Evolutionary conservation across 1,284 basidiomycete species (phyloP).

Genomic region (Ceratobasidium theobromae): DNA sequence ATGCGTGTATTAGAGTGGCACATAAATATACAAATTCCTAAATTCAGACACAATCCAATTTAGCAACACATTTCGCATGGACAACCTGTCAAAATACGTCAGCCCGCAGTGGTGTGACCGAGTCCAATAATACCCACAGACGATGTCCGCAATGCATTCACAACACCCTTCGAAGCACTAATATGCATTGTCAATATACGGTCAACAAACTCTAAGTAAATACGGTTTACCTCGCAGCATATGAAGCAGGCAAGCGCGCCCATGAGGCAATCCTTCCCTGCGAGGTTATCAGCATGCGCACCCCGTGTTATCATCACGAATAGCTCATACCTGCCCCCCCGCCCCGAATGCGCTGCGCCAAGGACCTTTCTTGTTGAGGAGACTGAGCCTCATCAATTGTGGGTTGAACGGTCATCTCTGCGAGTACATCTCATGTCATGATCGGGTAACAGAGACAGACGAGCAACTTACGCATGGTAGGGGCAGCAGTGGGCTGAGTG

Average conservation of each 20-base stretch:
- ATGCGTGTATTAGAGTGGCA: slow-evolving; percentile 23
- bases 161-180: slow-evolving; percentile 45
- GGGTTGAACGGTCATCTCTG: slow-evolving; percentile 30
- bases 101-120: not conserved
- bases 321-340: slow-evolving; percentile 25
- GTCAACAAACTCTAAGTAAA: not conserved
- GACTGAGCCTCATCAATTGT: slow-evolving; percentile 26
- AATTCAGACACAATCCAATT: slow-evolving; percentile 28
- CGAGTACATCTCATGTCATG: not conserved
- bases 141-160: slow-evolving; percentile 49
- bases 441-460: not conserved
- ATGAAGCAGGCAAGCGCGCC: slow-evolving; percentile 27
- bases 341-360: slow-evolving; percentile 19
- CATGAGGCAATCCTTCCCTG: slow-evolving; percentile 32
- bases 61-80: slow-evolving; percentile 51
- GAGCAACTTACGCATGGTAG: slow-evolving; percentile 3
- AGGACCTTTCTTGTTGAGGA: slow-evolving; percentile 18
- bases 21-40: not conserved
- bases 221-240: slow-evolving; percentile 30
- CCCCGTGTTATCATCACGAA: not conserved
- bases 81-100: slow-evolving; percentile 43
- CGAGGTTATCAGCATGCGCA: not conserved
- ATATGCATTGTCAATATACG: not conserved
- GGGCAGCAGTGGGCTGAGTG: slow-evolving; percentile 15
- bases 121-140: slow-evolving; percentile 44